These are phyloP conservation scores for Ganoderma boninense DNA, from an alignment of 1,284 basidiomycete genomes.

Conservation along the genomic window DNA sequence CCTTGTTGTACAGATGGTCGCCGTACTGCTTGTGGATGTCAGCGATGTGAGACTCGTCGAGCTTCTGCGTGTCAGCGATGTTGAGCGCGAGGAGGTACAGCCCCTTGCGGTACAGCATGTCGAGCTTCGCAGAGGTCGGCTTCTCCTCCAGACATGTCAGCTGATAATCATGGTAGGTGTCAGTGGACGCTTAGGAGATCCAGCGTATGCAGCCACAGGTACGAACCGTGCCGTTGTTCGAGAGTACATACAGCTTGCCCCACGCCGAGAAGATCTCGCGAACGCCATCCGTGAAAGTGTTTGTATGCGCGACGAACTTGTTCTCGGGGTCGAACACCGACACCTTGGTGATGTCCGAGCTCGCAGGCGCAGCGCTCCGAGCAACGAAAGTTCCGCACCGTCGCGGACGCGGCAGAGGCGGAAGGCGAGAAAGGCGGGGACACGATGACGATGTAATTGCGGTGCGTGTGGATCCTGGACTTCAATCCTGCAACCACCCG, in stretches of 20 bases:
- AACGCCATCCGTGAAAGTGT: constrained; percentile 82
- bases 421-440: constrained; percentile 85
- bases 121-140: constrained; percentile 81
- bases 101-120: constrained; percentile 82
- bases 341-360: constrained; percentile 83
- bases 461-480: constrained; percentile 73
- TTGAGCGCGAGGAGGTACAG: constrained; percentile 80
- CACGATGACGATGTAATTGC: constrained; percentile 88
- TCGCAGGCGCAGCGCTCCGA: constrained; percentile 50
- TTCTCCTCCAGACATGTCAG: constrained; percentile 81
- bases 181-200: too few species aligned
- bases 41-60: constrained; percentile 78
- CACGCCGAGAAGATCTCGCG: constrained; percentile 83
- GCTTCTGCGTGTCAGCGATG: constrained; percentile 79
- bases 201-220: too few species aligned
- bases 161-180: constrained; percentile 44
- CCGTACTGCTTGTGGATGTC: constrained; percentile 92
- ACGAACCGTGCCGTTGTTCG: constrained; percentile 77
- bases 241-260: constrained; percentile 80
- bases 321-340: constrained; percentile 94
- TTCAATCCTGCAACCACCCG: constrained; percentile 62
- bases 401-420: constrained; percentile 72
- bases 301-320: constrained; percentile 88
- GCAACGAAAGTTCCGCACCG: constrained; percentile 79
- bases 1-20: constrained; percentile 91